Base-by-base conservation (phyloP, 2,329 filamentous ascomycete genomes). In the Geosmithia morbida region DNA sequence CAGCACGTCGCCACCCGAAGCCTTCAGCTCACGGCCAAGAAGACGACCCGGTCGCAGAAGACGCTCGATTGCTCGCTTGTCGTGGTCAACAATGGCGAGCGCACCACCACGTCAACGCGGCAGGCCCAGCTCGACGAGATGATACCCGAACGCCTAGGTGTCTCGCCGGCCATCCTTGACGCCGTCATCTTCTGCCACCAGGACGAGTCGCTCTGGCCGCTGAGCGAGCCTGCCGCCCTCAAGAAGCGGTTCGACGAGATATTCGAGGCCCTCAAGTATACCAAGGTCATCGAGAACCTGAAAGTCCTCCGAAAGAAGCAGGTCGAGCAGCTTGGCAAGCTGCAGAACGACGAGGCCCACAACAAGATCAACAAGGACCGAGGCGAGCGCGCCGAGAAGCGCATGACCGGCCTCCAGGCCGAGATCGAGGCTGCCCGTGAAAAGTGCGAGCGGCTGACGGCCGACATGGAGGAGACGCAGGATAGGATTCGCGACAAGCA, bases 171-270 rank as follows among this genome's bases (percentile, higher is more conserved):
- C 13, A 82, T 98, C 48, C 74, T 98, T 22, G 89, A 97, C 54
- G 85, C 84, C 49, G 92, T 98, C 61, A 96, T 98, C 55, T 98
- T 98, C 66, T 98, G 92, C 61, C 92, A 98, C 59, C 92, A 98
- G 60, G 92, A 98, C 61, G 92, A 98, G 55, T 96, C 90, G 22
- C 66, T 97, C 26, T 98, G 92, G 92, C 92, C 92, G 0, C 81
- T 98, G 74, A 94, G 87, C 59, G 87, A 94, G 57, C 87, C 92
- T 0, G 70, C 77, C 0, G 79, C 78, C 1, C 70, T 98, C 46
- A 98, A 98, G 66, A 94, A 94, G 63, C 84, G 82, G 46, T 98
- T 98, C 51, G 92, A 98, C 59, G 87, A 95, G 60, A 98, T 98
- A 11, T 98, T 98, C 55, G 92, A 97, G 65, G 92, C 92, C 1